Evolutionary conservation across 1,284 basidiomycete genomes (phyloP).

Genomic region (Farysia itapuensis): DNA sequence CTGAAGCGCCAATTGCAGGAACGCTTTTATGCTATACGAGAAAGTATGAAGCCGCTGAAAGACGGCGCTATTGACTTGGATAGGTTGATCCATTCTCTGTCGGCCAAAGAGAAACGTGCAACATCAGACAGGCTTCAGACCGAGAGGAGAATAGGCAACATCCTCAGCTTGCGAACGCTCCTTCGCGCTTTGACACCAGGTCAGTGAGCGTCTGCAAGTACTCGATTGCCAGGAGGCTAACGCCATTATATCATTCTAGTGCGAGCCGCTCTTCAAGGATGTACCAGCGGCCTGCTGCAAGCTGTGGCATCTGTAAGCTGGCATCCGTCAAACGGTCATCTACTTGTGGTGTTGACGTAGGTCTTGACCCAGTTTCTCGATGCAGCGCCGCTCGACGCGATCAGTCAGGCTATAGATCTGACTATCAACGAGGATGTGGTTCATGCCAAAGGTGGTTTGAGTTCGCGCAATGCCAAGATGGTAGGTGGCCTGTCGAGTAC

Average conservation of each 20-base stretch:
- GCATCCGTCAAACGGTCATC: neutral
- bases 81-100: constrained; percentile 68
- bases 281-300: constrained; percentile 66
- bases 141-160: constrained; percentile 71
- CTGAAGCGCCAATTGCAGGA: constrained; percentile 59
- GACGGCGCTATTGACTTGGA: constrained; percentile 76
- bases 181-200: constrained; percentile 59
- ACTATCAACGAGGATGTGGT: constrained; percentile 71
- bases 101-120: constrained; percentile 10
- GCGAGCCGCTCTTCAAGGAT: neutral
- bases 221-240: too few relatives aligned
- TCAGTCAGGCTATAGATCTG: constrained; percentile 67
- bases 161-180: constrained; percentile 71
- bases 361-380: constrained; percentile 68
- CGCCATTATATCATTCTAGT: too few relatives aligned
- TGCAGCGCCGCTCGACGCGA: constrained; percentile 70
- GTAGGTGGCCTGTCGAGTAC: constrained; percentile 5
- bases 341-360: neutral
- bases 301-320: constrained; percentile 67
- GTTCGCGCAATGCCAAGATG: constrained; percentile 10
- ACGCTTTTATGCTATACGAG: constrained; percentile 70
- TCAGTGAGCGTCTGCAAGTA: too few relatives aligned
- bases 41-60: constrained; percentile 68
- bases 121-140: constrained; percentile 64
- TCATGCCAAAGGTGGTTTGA: constrained; percentile 27